Percentiles rank a stretch among this genome's conserved stretches.
These are phyloP conservation scores for Dioscorea dumetorum DNA, from an alignment of 106 monocot species.

Conservation along the genomic window DNA sequence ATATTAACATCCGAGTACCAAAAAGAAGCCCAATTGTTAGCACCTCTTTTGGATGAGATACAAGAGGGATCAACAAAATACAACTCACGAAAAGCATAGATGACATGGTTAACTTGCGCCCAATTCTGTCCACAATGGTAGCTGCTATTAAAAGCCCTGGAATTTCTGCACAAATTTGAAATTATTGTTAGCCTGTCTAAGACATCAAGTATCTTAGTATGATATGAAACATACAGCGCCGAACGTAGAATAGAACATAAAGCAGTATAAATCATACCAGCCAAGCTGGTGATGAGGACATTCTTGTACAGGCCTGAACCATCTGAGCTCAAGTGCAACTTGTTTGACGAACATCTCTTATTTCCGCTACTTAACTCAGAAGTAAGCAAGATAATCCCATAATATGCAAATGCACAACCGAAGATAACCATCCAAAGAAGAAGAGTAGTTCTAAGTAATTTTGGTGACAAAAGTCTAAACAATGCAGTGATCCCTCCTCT, in stretches of 20 bases:
- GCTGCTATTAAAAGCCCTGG: conserved; percentile 69
- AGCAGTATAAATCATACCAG: conserved; percentile 22
- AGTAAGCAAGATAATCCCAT: conserved; percentile 72
- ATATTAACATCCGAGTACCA: conserved; percentile 66
- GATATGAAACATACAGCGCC: too few relatives aligned
- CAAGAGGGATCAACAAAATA: conserved; percentile 51
- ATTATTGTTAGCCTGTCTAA: too few relatives aligned
- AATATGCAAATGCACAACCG: conserved; percentile 80
- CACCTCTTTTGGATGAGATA: conserved; percentile 27
- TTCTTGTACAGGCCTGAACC: conserved; percentile 40
- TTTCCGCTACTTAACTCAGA: conserved; percentile 35
- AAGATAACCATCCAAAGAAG: conserved; percentile 73
- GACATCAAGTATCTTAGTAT: too few relatives aligned
- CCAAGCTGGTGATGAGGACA: conserved; percentile 72
- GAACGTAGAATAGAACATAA: too few relatives aligned
- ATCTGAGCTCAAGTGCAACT: background rate
- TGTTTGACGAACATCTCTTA: conserved; percentile 22
- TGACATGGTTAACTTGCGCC: conserved; percentile 67
- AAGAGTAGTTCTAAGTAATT: conserved; percentile 53
- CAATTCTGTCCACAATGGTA: conserved; percentile 50
- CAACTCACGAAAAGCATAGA: conserved; percentile 52
- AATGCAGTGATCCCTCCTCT: conserved; percentile 29
- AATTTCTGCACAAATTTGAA: conserved; percentile 38
- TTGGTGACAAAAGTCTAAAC: conserved; percentile 30
- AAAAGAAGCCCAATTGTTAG: conserved; percentile 50